A percentile compares a stretch with the other conserved stretches of the same genome.
Evolutionary conservation across 2,329 filamentous ascomycete species (phyloP).

Genomic region (Xylaria sp.): DNA sequence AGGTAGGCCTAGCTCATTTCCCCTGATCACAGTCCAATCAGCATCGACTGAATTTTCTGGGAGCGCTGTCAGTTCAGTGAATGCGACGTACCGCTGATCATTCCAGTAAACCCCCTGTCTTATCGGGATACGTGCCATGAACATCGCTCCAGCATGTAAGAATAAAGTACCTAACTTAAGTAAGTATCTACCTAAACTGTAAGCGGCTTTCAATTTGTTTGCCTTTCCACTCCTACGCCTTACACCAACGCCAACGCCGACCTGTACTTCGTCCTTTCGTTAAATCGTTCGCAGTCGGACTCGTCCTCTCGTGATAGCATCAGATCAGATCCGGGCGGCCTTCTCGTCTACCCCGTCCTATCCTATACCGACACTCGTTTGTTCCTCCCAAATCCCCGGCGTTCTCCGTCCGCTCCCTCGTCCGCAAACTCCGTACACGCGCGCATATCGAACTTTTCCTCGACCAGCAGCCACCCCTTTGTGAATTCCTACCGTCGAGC

Average conservation of each 20-base stretch:
- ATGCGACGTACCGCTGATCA: constrained; percentile 23
- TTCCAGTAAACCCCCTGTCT: constrained; percentile 29
- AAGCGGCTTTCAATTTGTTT: constrained; percentile 29
- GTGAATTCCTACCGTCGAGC: neutral
- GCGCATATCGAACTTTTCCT: constrained; percentile 8
- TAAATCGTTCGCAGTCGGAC: constrained; percentile 1
- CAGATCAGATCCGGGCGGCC: neutral
- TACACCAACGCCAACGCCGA: neutral
- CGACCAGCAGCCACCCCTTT: constrained; percentile 21
- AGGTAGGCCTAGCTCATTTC: no score
- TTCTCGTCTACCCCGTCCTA: neutral
- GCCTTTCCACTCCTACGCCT: constrained; percentile 14
- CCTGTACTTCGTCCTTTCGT: constrained; percentile 22
- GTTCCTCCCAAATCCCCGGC: constrained; percentile 14
- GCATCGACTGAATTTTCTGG: constrained; percentile 20
- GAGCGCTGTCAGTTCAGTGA: constrained; percentile 7
- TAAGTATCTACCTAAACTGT: constrained; percentile 17
- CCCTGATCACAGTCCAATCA: constrained; percentile 26
- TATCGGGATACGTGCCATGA: neutral
- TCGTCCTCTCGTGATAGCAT: neutral
- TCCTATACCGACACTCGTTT: constrained; percentile 21
- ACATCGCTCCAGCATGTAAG: neutral
- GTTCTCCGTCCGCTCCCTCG: constrained; percentile 4
- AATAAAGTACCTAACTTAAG: constrained; percentile 2
- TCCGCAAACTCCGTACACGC: constrained; percentile 2